These are phyloP conservation scores for Rhynchospora breviuscula DNA, from an alignment of 176 grass and related monocot genomes.

Conservation along the genomic window DNA sequence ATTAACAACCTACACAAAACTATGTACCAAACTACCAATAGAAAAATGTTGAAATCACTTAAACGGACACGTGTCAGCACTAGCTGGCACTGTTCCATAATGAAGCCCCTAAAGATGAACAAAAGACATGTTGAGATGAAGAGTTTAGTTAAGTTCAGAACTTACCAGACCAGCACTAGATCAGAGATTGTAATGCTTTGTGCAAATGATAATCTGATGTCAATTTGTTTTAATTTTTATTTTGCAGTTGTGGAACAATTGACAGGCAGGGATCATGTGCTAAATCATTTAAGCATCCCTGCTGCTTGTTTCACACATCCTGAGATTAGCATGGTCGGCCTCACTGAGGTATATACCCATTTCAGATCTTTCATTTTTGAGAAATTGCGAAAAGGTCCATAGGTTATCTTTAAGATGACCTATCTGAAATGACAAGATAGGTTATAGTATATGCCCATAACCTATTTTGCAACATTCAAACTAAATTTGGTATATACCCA, in stretches of 20 bases:
- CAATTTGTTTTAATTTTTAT: constrained; percentile 19
- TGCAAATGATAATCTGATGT: not conserved
- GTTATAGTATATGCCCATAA: too few species aligned
- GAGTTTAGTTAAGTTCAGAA: not conserved
- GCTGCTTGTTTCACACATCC: constrained; percentile 98
- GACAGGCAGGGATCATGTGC: constrained; percentile 65
- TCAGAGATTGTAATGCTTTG: not conserved
- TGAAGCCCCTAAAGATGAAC: not conserved
- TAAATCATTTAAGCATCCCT: constrained; percentile 92
- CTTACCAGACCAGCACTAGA: not conserved
- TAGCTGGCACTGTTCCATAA: not conserved
- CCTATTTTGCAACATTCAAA: too few species aligned
- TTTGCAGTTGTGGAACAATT: constrained; percentile 77
- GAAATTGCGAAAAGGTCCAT: not conserved
- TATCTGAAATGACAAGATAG: too few species aligned
- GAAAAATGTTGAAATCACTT: not conserved
- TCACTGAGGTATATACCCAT: constrained; percentile 61
- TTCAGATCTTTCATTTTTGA: not conserved
- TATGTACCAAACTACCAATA: not conserved
- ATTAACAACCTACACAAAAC: not conserved
- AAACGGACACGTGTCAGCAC: not conserved
- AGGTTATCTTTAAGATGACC: not conserved
- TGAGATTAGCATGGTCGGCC: constrained; percentile 97
- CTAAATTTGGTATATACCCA: too few species aligned
- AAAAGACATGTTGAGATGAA: not conserved